Percentiles rank a stretch among this genome's conserved stretches.
These are phyloP conservation scores for Aspergillus sclerotioniger DNA, from an alignment of 495 filamentous ascomycete genomes.

Conservation along the genomic window DNA sequence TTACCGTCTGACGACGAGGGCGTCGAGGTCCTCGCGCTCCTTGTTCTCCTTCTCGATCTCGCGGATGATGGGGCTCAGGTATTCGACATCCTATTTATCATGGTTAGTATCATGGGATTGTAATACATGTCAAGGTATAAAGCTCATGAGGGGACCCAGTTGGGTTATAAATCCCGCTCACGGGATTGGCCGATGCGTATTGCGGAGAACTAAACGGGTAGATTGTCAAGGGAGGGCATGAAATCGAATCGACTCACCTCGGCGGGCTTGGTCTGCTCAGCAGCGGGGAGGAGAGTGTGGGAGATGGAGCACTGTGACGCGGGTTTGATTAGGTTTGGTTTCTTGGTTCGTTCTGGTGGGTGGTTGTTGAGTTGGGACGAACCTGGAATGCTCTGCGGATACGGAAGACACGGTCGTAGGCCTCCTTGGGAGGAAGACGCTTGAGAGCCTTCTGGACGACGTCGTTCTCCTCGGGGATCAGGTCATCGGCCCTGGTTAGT, in stretches of 20 bases:
- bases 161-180: constrained; percentile 44
- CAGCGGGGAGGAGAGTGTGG: constrained; percentile 82
- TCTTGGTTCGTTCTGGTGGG: background rate
- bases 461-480: constrained; percentile 89
- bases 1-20: constrained; percentile 64
- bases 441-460: constrained; percentile 79
- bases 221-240: constrained; percentile 2
- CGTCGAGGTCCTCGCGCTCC: constrained; percentile 81
- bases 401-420: constrained; percentile 96
- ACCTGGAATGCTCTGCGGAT: constrained; percentile 94
- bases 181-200: constrained; percentile 38
- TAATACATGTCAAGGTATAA: background rate
- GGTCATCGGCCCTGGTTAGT: constrained; percentile 78
- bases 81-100: constrained; percentile 64
- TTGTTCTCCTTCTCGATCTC: constrained; percentile 78
- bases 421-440: constrained; percentile 84
- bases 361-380: constrained; percentile 24
- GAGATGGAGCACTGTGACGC: constrained; percentile 65
- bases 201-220: constrained; percentile 27
- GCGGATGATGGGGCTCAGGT: constrained; percentile 76
- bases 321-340: constrained; percentile 25
- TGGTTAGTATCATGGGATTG: background rate
- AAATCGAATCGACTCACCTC: constrained; percentile 52
- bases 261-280: constrained; percentile 74
- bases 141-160: constrained; percentile 13